Percentiles rank a stretch among this genome's conserved stretches.
These are phyloP conservation scores for Exophiala aquamarina DNA, from an alignment of 2,329 filamentous ascomycete species.

Conservation along the genomic window DNA sequence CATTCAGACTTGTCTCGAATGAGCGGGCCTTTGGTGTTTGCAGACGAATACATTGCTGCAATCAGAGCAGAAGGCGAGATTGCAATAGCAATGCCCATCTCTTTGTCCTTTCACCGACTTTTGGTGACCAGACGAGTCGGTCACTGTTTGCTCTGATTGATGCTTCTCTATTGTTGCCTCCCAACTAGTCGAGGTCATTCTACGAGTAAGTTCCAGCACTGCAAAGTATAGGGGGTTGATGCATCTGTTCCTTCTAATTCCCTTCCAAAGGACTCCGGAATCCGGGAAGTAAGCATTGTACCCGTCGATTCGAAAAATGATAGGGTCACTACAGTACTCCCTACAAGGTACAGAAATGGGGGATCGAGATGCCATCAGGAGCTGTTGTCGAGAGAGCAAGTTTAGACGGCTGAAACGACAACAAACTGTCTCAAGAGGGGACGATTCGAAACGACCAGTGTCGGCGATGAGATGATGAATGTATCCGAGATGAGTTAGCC, in stretches of 20 bases:
- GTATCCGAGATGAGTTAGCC: slow-evolving; percentile 21
- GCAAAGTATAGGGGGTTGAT: neutral
- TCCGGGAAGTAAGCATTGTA: too few relatives aligned
- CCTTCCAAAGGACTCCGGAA: too few relatives aligned
- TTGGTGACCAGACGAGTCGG: slow-evolving; percentile 1
- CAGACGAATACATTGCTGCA: neutral
- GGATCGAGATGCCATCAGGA: too few relatives aligned
- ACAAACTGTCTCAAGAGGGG: slow-evolving; percentile 12
- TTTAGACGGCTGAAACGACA: slow-evolving; percentile 15
- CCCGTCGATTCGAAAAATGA: too few relatives aligned
- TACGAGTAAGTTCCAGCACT: slow-evolving; percentile 20
- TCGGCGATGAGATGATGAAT: slow-evolving; percentile 6
- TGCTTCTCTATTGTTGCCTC: too few relatives aligned
- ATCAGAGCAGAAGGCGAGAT: slow-evolving; percentile 1
- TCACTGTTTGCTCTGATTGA: too few relatives aligned
- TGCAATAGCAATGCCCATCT: neutral
- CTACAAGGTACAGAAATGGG: too few relatives aligned
- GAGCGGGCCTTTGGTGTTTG: neutral
- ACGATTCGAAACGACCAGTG: slow-evolving; percentile 16
- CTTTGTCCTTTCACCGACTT: slow-evolving; percentile 19
- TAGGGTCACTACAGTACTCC: too few relatives aligned
- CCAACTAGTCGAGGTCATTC: too few relatives aligned
- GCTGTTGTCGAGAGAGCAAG: neutral
- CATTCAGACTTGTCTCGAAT: slow-evolving; percentile 1
- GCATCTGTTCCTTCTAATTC: too few relatives aligned